Evolutionary conservation across 169 alveolate species (phyloP).

Genomic region (Miamiensis avidus): DNA sequence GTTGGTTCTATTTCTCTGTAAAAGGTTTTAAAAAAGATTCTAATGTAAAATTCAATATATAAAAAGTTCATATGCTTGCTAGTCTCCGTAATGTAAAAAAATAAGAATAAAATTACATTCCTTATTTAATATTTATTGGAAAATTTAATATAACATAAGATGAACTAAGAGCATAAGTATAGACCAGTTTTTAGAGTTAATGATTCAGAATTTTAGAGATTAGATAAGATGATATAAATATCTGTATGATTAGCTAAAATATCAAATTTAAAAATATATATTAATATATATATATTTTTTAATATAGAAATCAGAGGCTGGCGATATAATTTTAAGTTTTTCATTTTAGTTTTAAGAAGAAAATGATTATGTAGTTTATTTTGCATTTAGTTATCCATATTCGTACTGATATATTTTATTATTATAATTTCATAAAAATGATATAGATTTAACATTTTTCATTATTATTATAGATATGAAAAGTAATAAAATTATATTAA

Average conservation of each 20-base stretch:
- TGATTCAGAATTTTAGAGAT: not conserved
- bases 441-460: not conserved
- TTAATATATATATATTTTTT: constrained; percentile 22
- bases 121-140: not conserved
- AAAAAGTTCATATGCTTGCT: constrained; percentile 5
- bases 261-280: constrained; percentile 10
- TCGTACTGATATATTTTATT: constrained; percentile 3
- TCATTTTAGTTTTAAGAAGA: constrained; percentile 29
- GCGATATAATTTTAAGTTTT: constrained; percentile 4
- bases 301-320: not conserved
- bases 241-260: not conserved
- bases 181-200: not conserved
- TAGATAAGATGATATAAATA: not conserved
- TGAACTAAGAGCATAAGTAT: not conserved
- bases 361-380: constrained; percentile 35
- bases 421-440: too few species aligned
- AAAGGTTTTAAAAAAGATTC: not conserved
- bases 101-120: not conserved
- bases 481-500: constrained; percentile 38
- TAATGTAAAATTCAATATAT: constrained; percentile 6
- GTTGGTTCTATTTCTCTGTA: constrained; percentile 26
- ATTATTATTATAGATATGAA: constrained; percentile 1
- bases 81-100: constrained; percentile 15
- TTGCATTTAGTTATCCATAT: constrained; percentile 74
- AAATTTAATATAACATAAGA: not conserved